Percentiles rank a stretch among this genome's conserved stretches.
phyloP scores from a whole-genome alignment of 1,284 basidiomycete species.

The Megacollybia platyphylla region DNA sequence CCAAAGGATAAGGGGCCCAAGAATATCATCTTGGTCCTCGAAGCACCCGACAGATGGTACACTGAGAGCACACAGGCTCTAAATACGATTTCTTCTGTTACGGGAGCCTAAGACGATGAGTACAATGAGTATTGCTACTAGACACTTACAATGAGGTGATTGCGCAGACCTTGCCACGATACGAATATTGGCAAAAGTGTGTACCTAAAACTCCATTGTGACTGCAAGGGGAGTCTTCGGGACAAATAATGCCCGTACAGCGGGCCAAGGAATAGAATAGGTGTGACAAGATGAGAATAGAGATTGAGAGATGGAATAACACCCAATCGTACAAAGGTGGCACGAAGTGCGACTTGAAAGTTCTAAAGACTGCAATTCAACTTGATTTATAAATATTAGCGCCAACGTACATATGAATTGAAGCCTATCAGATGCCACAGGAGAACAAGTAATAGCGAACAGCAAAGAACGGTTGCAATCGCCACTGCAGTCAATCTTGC shows the following conservation, averaged over 20 bases:
- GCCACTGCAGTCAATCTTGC: conserved; percentile 51
- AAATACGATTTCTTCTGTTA: conserved; percentile 92
- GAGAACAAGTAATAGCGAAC: conserved; percentile 26
- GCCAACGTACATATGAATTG: not conserved
- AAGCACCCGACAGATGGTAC: conserved; percentile 57
- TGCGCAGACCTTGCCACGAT: conserved; percentile 54
- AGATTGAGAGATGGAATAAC: conserved; percentile 7
- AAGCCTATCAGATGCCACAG: conserved; percentile 15
- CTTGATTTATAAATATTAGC: conserved; percentile 3
- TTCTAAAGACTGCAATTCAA: conserved; percentile 2
- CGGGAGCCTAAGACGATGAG: conserved; percentile 51
- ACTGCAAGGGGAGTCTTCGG: conserved; percentile 49
- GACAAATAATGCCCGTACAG: conserved; percentile 55
- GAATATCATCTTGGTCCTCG: conserved; percentile 54
- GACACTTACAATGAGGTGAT: conserved; percentile 62
- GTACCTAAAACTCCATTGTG: conserved; percentile 29
- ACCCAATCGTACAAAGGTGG: conserved; percentile 15
- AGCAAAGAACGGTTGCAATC: conserved; percentile 41
- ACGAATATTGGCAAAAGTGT: conserved; percentile 29
- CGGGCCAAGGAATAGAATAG: conserved; percentile 76
- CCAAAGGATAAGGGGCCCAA: conserved; percentile 83
- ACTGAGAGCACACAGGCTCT: conserved; percentile 72
- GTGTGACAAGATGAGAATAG: conserved; percentile 57
- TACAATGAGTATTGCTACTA: not conserved
- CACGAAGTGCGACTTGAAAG: conserved; percentile 6